Base-by-base conservation (phyloP, 2,329 filamentous ascomycete species). In the Fusarium sp. region DNA sequence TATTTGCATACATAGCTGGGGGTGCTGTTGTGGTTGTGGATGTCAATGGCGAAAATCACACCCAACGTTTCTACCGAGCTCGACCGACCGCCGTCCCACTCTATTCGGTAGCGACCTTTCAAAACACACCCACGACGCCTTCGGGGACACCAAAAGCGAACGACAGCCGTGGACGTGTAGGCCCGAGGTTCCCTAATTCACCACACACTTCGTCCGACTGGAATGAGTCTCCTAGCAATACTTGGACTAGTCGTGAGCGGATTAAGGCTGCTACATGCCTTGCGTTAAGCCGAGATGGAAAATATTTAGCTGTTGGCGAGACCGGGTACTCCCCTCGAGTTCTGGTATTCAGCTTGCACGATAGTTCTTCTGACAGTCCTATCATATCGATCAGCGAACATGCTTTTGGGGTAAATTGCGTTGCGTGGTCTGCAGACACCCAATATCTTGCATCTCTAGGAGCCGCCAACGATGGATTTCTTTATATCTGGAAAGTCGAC, bases 261-360 rank as follows among this genome's bases (percentile, higher is more conserved):
- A 95, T 98, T 79, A 98, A 98, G 83, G 93, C 96, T 20, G 94
- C 95, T 4, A 97, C 95, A 8, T 97, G 95, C 77, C 88, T 99
- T 30, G 92, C 94, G 26, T 87, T 99, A 71, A 98, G 94, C 78
- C 90, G 91, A 2, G 94, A 98, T 81, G 95, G 93, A 35, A 92
- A 89, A 75, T 97, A 92, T 78, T 85, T 99, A 56, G 96, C 95
- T 12, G 92, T 98, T 6, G 96, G 96, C 76, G 96, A 99, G 87
- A 97, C 95, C 6, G 96, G 96, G 26, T 98, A 98, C 81, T 93
- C 92, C 57, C 96, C 96, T 9, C 89, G 96, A 57, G 94, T 99
- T 26, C 85, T 98, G 62, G 91, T 99, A 59, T 99, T 97, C 81
- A 94, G 90, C 35, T 90, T 96, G 8, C 89, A 92, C 75, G 94